These are phyloP conservation scores for Arabis hirsuta DNA, from an alignment of 345 rosid species.

Conservation along the genomic window DNA sequence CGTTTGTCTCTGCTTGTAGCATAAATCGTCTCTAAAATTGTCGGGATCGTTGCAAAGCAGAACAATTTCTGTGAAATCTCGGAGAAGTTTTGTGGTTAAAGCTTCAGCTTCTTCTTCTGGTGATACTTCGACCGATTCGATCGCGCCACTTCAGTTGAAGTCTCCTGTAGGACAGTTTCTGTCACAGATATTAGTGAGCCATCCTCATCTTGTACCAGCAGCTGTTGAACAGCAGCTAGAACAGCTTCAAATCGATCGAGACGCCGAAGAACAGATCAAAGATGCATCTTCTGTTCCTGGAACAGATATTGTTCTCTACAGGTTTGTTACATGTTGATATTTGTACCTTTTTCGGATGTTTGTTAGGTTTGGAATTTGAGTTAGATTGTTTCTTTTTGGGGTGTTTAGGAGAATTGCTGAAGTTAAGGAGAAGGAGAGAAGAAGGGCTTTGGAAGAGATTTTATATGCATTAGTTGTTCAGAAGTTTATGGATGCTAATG, in stretches of 20 bases:
- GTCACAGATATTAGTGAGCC: constrained; percentile 76
- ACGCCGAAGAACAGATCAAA: constrained; percentile 58
- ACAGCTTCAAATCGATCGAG: constrained; percentile 86
- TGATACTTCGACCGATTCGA: constrained; percentile 50
- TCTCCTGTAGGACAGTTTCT: constrained; percentile 92
- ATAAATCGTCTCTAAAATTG: constrained; percentile 7
- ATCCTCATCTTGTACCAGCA: constrained; percentile 95
- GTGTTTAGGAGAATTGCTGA: constrained; percentile 87
- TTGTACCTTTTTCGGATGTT: not conserved
- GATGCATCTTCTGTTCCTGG: constrained; percentile 67
- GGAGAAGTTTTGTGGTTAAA: constrained; percentile 55
- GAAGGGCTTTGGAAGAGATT: constrained; percentile 82
- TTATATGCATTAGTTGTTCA: constrained; percentile 87
- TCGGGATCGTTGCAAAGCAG: constrained; percentile 39
- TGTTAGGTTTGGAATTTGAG: not conserved
- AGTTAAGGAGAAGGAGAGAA: constrained; percentile 89
- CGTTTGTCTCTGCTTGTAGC: not conserved
- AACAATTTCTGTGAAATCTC: constrained; percentile 42
- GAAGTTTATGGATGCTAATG: constrained; percentile 90
- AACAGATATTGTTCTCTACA: constrained; percentile 79
- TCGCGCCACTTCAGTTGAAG: constrained; percentile 85
- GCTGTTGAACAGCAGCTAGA: constrained; percentile 96
- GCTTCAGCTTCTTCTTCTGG: constrained; percentile 73
- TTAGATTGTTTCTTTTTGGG: not conserved
- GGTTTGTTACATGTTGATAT: constrained; percentile 48